Evolutionary conservation across 1,284 basidiomycete genomes (phyloP), one percentile per base, ranked within the genome.

Genomic region (Ceratobasidium sp.): DNA sequence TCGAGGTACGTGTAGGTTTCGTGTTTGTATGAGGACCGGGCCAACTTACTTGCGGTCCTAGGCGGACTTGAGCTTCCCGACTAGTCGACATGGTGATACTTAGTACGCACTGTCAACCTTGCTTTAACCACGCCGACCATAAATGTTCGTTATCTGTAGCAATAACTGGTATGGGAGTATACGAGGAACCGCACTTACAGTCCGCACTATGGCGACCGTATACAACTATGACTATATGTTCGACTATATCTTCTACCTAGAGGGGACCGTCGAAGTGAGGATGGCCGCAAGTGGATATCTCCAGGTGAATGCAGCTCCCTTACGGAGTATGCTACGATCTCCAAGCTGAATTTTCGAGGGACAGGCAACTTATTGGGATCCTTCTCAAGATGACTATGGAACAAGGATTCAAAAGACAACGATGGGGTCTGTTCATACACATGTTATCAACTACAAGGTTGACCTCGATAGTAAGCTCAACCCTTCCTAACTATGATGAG

Each of bases 351-450:
- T 82, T 85, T 84, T 39, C 53, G 80, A 44, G 10, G 1, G 6
- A 63, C 20, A 71, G 71, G 66, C 71, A 20, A 78, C 77, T 10
- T 71, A 77, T 40, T 85, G 83, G 82, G 78, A 83, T 61, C 76
- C 73, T 5, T 79, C 80, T 12, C 82, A 84, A 51, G 79, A 78
- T 15, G 82, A 84, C 0, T 92, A 92, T 80, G 91, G 91, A 0
- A 87, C 88, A 46, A 86, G 86, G 20, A 90, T 92, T 60, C 88
- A 87, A 56, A 87, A 90, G 42, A 88, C 87, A 2, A 88, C 87
- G 18, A 91, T 91, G 89, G 91, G 91, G 15, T 91, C 88, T 49
- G 83, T 93, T n/a, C 92, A 93, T 80, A 91, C 93, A 82, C 91
- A 93, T 81, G 89, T 92, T 55, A 89, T 93, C 82, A 92, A 90